These are phyloP conservation scores for Lactifluus pinguis DNA, from an alignment of 768 basidiomycete genomes.

Conservation along the genomic window DNA sequence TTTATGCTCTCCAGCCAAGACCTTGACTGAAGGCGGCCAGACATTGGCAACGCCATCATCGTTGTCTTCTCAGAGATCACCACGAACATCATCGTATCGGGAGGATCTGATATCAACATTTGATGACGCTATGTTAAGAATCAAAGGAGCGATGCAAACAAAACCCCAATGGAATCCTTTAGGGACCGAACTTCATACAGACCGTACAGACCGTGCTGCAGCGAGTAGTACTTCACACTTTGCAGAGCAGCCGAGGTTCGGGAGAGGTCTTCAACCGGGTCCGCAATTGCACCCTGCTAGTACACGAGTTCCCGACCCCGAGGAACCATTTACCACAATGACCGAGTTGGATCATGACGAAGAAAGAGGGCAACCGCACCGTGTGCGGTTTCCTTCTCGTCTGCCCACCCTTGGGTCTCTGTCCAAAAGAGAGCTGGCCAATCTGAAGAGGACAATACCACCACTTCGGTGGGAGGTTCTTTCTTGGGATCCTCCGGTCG, in stretches of 20 bases:
- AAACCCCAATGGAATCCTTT: constrained; percentile 40
- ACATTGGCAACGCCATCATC: constrained; percentile 2
- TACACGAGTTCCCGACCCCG: constrained; percentile 2
- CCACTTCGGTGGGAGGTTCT: constrained; percentile 53
- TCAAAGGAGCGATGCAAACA: constrained; percentile 67
- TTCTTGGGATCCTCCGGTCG: constrained; percentile 63
- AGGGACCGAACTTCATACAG: constrained; percentile 26
- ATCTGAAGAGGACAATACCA: constrained; percentile 31
- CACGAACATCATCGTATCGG: constrained; percentile 29
- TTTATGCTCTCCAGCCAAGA: background rate
- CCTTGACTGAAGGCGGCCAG: constrained; percentile 3
- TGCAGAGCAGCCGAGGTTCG: constrained; percentile 1
- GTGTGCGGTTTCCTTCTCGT: constrained; percentile 42
- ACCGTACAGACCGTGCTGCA: constrained; percentile 16
- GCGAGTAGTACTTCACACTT: background rate
- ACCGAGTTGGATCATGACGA: constrained; percentile 23
- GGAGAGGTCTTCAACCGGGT: background rate
- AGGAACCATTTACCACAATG: constrained; percentile 17
- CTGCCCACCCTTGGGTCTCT: constrained; percentile 37
- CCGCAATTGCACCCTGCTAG: background rate
- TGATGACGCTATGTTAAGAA: constrained; percentile 77
- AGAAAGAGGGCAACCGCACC: background rate
- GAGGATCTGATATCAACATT: constrained; percentile 62
- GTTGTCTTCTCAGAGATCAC: constrained; percentile 19
- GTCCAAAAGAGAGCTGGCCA: constrained; percentile 38